These are phyloP conservation scores for Didymella exigua DNA, from an alignment of 2,329 filamentous ascomycete genomes.

Conservation along the genomic window DNA sequence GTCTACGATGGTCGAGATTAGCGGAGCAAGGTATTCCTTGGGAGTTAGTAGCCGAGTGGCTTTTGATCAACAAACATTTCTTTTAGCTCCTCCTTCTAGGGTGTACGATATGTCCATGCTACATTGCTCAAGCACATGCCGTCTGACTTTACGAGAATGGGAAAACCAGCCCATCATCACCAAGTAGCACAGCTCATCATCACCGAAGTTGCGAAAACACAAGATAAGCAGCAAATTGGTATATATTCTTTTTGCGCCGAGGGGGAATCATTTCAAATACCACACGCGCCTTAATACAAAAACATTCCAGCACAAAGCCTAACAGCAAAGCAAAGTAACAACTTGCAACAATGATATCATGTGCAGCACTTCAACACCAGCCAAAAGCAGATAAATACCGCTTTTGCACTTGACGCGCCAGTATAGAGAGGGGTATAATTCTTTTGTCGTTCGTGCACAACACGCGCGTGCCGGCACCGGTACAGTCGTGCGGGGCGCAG, in stretches of 20 bases:
- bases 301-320: conserved; percentile 20
- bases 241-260: conserved; percentile 51
- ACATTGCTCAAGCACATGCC: not conserved
- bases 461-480: conserved; percentile 26
- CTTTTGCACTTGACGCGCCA: conserved; percentile 44
- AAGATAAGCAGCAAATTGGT: conserved; percentile 48
- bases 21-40: not conserved
- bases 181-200: not conserved
- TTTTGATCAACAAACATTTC: no score
- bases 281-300: conserved; percentile 33
- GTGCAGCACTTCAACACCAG: conserved; percentile 33
- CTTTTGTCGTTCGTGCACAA: conserved; percentile 45
- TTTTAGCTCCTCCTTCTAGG: no score
- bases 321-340: conserved; percentile 29
- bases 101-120: no score
- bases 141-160: not conserved
- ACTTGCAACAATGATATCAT: conserved; percentile 21
- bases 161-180: no score
- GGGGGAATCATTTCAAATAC: conserved; percentile 45
- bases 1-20: not conserved
- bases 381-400: conserved; percentile 30
- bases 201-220: not conserved
- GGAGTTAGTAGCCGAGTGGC: no score
- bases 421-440: conserved; percentile 48
- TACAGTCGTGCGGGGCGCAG: conserved; percentile 27